Conservation (phyloP, 768 basidiomycete species). For the Boletus reticulatus region DNA sequence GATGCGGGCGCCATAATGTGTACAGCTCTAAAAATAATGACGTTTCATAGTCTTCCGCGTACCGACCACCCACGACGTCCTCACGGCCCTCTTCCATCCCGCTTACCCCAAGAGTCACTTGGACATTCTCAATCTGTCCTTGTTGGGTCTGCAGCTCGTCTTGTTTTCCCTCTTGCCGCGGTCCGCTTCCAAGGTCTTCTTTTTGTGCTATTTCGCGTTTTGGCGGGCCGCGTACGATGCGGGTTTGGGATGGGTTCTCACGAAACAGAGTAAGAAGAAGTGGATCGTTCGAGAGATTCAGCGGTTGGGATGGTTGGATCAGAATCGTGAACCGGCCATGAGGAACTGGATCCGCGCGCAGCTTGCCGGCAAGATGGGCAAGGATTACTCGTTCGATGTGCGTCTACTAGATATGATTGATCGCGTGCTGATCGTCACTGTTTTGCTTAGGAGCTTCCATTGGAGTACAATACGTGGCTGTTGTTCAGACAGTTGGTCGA, state of each 20-base stretch:
- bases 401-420: slow-evolving; percentile 25
- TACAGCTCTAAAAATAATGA: slow-evolving; percentile 1
- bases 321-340: slow-evolving; percentile 54
- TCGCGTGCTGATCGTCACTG: neutral
- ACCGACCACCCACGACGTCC: slow-evolving; percentile 87
- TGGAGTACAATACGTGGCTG: slow-evolving; percentile 97
- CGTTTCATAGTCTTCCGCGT: slow-evolving; percentile 76
- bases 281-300: slow-evolving; percentile 89
- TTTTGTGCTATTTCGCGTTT: slow-evolving; percentile 88
- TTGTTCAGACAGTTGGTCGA: slow-evolving; percentile 96
- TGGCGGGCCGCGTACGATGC: slow-evolving; percentile 92
- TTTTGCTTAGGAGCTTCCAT: slow-evolving; percentile 67
- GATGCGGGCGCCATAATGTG: neutral
- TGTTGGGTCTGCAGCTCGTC: slow-evolving; percentile 75
- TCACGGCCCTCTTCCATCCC: slow-evolving; percentile 84
- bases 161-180: slow-evolving; percentile 69
- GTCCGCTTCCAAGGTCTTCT: slow-evolving; percentile 57
- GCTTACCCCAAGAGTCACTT: slow-evolving; percentile 83
- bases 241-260: slow-evolving; percentile 91
- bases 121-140: slow-evolving; percentile 79
- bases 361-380: slow-evolving; percentile 89
- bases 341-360: slow-evolving; percentile 85
- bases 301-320: slow-evolving; percentile 86
- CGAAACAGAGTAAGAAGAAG: slow-evolving; percentile 91
- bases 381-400: slow-evolving; percentile 91